Evolutionary conservation across 768 basidiomycete species (phyloP).

Genomic region (Mycena rosella): DNA sequence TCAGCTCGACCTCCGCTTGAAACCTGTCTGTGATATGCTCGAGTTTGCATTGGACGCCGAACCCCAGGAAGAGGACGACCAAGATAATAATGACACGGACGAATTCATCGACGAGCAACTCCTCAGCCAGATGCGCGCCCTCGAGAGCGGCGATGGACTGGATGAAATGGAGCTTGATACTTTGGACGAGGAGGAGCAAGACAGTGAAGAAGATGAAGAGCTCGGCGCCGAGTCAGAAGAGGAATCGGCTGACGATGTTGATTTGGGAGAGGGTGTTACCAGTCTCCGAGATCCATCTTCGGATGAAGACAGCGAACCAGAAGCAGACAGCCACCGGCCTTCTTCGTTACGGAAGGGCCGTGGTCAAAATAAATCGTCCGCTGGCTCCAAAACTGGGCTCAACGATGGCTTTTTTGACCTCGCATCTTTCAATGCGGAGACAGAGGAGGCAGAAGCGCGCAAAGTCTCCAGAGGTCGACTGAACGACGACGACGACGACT

Average conservation of each 20-base stretch:
- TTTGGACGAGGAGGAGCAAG: slow-evolving; percentile 47
- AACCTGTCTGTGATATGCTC: slow-evolving; percentile 77
- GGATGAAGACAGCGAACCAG: slow-evolving; percentile 52
- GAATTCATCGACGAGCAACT: slow-evolving; percentile 45
- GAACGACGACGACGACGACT: slow-evolving; percentile 59
- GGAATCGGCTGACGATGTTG: slow-evolving; percentile 44
- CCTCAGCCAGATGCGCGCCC: slow-evolving; percentile 42
- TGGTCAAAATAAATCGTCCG: slow-evolving; percentile 18
- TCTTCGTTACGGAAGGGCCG: slow-evolving; percentile 30
- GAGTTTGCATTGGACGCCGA: slow-evolving; percentile 69
- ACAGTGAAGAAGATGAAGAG: slow-evolving; percentile 45
- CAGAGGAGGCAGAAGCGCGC: slow-evolving; percentile 80
- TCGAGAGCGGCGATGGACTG: slow-evolving; percentile 48
- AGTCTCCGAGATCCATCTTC: slow-evolving; percentile 54
- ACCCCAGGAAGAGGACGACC: slow-evolving; percentile 45
- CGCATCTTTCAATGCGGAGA: slow-evolving; percentile 87
- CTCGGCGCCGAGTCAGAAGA: slow-evolving; percentile 42
- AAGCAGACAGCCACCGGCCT: slow-evolving; percentile 42
- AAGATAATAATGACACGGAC: slow-evolving; percentile 46
- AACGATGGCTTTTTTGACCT: slow-evolving; percentile 95
- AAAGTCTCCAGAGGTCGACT: slow-evolving; percentile 72
- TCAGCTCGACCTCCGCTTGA: slow-evolving; percentile 87
- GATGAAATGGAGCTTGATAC: slow-evolving; percentile 51
- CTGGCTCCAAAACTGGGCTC: slow-evolving; percentile 57
- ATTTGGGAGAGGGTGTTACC: slow-evolving; percentile 42